These are phyloP conservation scores for Penstemon newberryi DNA, from an alignment of 257 asterid species.

Conservation along the genomic window DNA sequence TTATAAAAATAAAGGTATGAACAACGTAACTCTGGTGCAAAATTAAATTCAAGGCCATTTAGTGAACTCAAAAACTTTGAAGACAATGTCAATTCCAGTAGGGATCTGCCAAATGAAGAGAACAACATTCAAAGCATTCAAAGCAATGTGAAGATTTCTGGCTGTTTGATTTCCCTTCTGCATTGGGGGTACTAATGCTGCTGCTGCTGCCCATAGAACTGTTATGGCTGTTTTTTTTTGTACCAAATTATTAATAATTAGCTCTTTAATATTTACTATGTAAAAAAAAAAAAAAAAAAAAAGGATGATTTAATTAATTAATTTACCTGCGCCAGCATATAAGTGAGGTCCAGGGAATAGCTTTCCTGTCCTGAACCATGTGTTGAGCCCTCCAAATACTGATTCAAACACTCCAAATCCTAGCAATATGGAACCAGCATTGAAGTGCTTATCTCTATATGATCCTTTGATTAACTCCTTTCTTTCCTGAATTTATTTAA, in stretches of 20 bases:
- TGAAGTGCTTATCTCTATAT: constrained; percentile 80
- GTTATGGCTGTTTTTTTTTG: constrained; percentile 61
- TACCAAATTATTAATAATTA: not conserved
- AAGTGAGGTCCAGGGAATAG: constrained; percentile 98
- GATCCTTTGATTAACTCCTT: constrained; percentile 84
- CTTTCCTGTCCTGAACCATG: constrained; percentile 84
- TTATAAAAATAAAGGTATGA: too few relatives aligned
- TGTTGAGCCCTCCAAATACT: constrained; percentile 76
- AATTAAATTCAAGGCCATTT: constrained; percentile 65
- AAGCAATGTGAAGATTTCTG: constrained; percentile 78
- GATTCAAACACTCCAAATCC: constrained; percentile 82
- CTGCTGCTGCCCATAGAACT: constrained; percentile 91
- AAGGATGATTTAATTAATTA: not conserved
- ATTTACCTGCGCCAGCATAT: constrained; percentile 80
- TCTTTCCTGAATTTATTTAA: constrained; percentile 52
- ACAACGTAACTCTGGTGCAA: too few relatives aligned
- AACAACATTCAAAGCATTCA: constrained; percentile 56
- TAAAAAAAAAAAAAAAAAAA: not conserved
- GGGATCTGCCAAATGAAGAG: constrained; percentile 92
- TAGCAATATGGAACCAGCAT: constrained; percentile 86
- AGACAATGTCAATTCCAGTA: constrained; percentile 78
- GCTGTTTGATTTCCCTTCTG: constrained; percentile 96
- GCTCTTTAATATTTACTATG: too few relatives aligned
- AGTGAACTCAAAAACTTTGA: constrained; percentile 75
- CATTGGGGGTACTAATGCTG: constrained; percentile 90